phyloP scores from a whole-genome alignment of 257 asterid genomes.

The Solanum boliviense region DNA sequence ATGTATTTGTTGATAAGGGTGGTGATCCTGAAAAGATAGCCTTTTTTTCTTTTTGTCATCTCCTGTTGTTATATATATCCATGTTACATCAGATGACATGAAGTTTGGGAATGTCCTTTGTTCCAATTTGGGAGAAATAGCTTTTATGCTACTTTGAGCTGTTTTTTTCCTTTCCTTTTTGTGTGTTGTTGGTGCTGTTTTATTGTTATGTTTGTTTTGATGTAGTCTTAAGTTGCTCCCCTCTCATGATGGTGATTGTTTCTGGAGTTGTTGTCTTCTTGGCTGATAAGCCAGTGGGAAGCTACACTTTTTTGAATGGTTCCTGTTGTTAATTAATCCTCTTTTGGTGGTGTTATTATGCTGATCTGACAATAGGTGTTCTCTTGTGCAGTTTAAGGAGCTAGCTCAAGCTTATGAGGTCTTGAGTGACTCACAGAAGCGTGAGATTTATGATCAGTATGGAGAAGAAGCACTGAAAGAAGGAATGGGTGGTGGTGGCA shows the following conservation, averaged over 20 bases:
- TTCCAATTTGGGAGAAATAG: not conserved
- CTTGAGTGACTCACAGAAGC: slow-evolving; percentile 57
- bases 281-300: not conserved
- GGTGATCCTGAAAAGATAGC: not conserved
- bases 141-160: not conserved
- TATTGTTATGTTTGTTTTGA: not conserved
- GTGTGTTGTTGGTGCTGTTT: not conserved
- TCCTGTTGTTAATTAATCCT: not conserved
- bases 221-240: not conserved
- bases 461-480: slow-evolving; percentile 80
- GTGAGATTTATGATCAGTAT: slow-evolving; percentile 65
- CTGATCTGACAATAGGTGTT: not conserved
- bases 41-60: not conserved
- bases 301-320: too few species aligned
- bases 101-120: not conserved
- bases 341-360: not conserved
- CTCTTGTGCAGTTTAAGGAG: slow-evolving; percentile 51
- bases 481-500: slow-evolving; percentile 56
- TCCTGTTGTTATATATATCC: not conserved
- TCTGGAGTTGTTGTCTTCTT: not conserved
- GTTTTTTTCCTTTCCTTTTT: not conserved
- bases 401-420: slow-evolving; percentile 74
- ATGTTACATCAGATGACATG: not conserved
- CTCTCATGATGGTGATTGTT: not conserved
- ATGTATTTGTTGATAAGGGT: not conserved